phyloP scores from a whole-genome alignment of 2,329 filamentous ascomycete species.

The Pleoardoris graminearum region DNA sequence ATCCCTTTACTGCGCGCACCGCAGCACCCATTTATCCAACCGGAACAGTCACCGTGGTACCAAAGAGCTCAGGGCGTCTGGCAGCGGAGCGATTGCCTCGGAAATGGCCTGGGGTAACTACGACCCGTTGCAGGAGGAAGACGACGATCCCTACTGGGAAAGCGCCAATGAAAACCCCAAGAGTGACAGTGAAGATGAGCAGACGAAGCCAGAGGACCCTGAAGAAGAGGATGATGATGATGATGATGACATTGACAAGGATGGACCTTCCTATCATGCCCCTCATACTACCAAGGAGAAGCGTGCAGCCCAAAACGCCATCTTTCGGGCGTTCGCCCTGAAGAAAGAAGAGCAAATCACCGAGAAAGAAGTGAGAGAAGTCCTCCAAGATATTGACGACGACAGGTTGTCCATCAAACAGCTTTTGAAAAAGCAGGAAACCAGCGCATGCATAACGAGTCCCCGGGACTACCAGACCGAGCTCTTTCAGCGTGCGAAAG shows the following conservation, averaged over 20 bases:
- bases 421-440: constrained; percentile 58
- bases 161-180: neutral
- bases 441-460: constrained; percentile 66
- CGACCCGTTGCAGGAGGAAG: constrained; percentile 25
- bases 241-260: constrained; percentile 31
- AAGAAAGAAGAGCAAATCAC: constrained; percentile 50
- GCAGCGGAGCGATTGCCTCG: neutral
- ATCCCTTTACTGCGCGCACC: no score
- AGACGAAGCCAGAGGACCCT: neutral
- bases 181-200: constrained; percentile 1
- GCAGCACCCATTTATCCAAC: no score
- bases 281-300: constrained; percentile 42
- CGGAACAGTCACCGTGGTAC: neutral
- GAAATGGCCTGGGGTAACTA: constrained; percentile 25
- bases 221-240: constrained; percentile 13
- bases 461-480: constrained; percentile 91
- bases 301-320: constrained; percentile 47
- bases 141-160: constrained; percentile 6
- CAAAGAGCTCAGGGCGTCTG: no score
- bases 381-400: constrained; percentile 46
- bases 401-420: constrained; percentile 57
- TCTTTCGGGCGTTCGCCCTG: constrained; percentile 49
- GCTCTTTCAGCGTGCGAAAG: constrained; percentile 84
- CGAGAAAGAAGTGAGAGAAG: constrained; percentile 44
- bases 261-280: constrained; percentile 23